Percentiles rank a stretch among this genome's conserved stretches.
These are phyloP conservation scores for Andrographis paniculata DNA, from an alignment of 305 asterid genomes.

Conservation along the genomic window DNA sequence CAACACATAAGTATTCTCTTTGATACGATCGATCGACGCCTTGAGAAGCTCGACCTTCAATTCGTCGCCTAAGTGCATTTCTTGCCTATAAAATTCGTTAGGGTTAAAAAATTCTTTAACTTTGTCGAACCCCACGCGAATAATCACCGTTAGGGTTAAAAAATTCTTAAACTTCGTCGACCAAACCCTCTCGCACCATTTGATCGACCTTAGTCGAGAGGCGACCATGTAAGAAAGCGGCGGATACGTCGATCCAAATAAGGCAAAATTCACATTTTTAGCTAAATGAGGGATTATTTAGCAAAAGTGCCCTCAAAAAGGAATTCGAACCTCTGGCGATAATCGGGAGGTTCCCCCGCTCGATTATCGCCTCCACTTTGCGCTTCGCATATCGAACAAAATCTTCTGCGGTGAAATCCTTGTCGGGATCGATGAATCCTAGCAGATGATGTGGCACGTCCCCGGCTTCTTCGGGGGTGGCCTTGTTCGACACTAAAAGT, in stretches of 20 bases:
- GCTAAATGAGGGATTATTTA: slow-evolving; percentile 29
- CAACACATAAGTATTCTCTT: no score
- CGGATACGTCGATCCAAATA: slow-evolving; percentile 50
- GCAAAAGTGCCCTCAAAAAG: slow-evolving; percentile 39
- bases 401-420: slow-evolving; percentile 42
- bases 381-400: slow-evolving; percentile 38
- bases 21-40: no score
- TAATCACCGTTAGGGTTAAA: slow-evolving; percentile 43
- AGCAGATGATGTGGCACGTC: no score
- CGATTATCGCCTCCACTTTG: slow-evolving; percentile 31
- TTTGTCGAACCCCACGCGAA: slow-evolving; percentile 38
- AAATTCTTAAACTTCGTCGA: slow-evolving; percentile 43
- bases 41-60: no score
- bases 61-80: no score
- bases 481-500: no score
- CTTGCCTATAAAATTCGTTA: slow-evolving; percentile 23
- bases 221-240: slow-evolving; percentile 29
- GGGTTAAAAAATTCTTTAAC: slow-evolving; percentile 71
- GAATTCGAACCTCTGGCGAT: slow-evolving; percentile 85
- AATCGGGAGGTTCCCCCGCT: slow-evolving; percentile 43
- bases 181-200: slow-evolving; percentile 50
- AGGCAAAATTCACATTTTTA: slow-evolving; percentile 52
- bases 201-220: slow-evolving; percentile 50
- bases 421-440: slow-evolving; percentile 33
- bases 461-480: no score